These are phyloP conservation scores for Arctostaphylos glauca DNA, from an alignment of 148 eudicot species.

Conservation along the genomic window DNA sequence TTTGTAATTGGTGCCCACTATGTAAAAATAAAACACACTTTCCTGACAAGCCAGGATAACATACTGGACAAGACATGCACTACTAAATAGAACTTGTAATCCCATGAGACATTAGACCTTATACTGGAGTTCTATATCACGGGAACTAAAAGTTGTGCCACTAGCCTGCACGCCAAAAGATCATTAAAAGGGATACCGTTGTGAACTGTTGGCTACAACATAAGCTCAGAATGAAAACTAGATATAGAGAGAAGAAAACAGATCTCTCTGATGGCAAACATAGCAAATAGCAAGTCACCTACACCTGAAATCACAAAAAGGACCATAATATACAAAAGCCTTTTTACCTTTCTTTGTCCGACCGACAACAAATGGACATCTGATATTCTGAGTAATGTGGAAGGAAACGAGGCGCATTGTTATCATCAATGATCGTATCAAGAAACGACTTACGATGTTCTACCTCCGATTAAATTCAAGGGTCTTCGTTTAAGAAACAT, in stretches of 20 bases:
- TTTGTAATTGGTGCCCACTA: neutral
- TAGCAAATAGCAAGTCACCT: neutral
- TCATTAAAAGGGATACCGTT: neutral
- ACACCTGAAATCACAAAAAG: too few species aligned
- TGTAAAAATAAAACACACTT: neutral
- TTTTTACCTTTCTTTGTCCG: too few species aligned
- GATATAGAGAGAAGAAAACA: neutral
- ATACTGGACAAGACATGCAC: neutral
- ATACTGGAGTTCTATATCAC: neutral
- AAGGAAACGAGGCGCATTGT: too few species aligned
- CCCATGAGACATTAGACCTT: neutral
- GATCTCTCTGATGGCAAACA: neutral
- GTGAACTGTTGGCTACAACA: neutral
- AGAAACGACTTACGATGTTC: too few species aligned
- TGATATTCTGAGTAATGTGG: too few species aligned
- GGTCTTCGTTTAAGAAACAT: too few species aligned
- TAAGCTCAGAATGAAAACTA: neutral
- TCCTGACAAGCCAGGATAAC: neutral
- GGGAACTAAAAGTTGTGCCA: neutral
- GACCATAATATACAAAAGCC: too few species aligned
- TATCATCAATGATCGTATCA: too few species aligned
- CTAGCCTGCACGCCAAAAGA: neutral
- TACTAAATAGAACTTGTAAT: neutral
- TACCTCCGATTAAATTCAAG: too few species aligned
- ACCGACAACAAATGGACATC: too few species aligned